These are phyloP conservation scores for Nakataea oryzae DNA, from an alignment of 2,329 filamentous ascomycete species.

Conservation along the genomic window DNA sequence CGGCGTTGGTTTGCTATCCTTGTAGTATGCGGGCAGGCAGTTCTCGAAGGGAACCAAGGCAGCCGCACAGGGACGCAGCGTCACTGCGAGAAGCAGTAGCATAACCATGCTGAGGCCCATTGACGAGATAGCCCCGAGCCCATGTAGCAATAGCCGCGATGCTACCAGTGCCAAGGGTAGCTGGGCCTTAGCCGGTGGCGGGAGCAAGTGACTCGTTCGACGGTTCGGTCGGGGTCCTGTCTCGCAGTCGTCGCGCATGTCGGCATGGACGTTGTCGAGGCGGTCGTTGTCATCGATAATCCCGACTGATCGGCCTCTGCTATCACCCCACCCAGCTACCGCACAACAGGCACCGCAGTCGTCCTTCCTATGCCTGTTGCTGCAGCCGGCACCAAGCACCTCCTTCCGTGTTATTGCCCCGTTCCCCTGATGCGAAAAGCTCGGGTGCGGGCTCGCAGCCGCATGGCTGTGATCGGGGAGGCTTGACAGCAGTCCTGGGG, in stretches of 20 bases:
- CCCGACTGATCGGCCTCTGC: background rate
- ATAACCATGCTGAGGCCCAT: conserved; percentile 19
- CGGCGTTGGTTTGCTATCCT: conserved; percentile 39
- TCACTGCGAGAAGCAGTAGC: conserved; percentile 25
- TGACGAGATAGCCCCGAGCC: background rate
- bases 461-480: background rate
- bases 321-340: background rate
- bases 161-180: background rate
- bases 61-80: conserved; percentile 38
- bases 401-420: background rate
- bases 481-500: background rate
- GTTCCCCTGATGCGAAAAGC: background rate
- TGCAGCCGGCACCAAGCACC: background rate
- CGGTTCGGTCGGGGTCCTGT: background rate
- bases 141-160: background rate
- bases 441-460: background rate
- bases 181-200: background rate
- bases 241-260: background rate
- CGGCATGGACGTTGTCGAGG: background rate
- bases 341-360: background rate
- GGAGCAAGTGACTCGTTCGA: background rate
- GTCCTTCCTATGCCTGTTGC: background rate
- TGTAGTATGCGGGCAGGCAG: conserved; percentile 56
- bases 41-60: conserved; percentile 74
- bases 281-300: background rate